Evolutionary conservation across 2,329 filamentous ascomycete genomes (phyloP).

Genomic region (Neonectria ditissima): DNA sequence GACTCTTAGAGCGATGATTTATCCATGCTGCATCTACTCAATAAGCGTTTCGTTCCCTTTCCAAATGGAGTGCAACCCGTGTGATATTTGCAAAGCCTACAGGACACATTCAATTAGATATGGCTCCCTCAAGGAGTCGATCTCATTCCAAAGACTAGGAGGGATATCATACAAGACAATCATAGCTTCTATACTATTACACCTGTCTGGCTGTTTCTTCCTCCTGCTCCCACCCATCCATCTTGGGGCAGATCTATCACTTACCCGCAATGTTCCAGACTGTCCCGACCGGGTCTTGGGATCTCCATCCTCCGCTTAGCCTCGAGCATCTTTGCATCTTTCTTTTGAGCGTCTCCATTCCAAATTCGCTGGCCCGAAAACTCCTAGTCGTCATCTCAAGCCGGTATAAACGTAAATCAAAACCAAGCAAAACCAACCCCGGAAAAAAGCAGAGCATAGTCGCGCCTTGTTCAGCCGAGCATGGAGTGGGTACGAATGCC

Average conservation of each 20-base stretch:
- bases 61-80: not conserved
- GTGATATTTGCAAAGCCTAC: not conserved
- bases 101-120: not conserved
- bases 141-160: constrained; percentile 19
- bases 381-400: constrained; percentile 34
- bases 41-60: not conserved
- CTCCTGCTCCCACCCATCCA: constrained; percentile 2
- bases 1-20: constrained; percentile 7
- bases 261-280: not conserved
- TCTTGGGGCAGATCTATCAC: not conserved
- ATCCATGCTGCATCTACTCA: not conserved
- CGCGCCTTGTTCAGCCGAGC: constrained; percentile 54
- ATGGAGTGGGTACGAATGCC: constrained; percentile 66
- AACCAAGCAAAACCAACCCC: constrained; percentile 25
- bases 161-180: constrained; percentile 35
- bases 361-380: constrained; percentile 39
- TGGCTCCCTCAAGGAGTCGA: constrained; percentile 3
- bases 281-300: constrained; percentile 10
- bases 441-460: constrained; percentile 11
- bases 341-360: constrained; percentile 27
- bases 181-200: constrained; percentile 41
- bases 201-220: constrained; percentile 20
- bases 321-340: constrained; percentile 11
- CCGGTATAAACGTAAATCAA: constrained; percentile 20
- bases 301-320: constrained; percentile 25